phyloP scores from a whole-genome alignment of 345 rosid genomes.

The Moricandia arvensis region DNA sequence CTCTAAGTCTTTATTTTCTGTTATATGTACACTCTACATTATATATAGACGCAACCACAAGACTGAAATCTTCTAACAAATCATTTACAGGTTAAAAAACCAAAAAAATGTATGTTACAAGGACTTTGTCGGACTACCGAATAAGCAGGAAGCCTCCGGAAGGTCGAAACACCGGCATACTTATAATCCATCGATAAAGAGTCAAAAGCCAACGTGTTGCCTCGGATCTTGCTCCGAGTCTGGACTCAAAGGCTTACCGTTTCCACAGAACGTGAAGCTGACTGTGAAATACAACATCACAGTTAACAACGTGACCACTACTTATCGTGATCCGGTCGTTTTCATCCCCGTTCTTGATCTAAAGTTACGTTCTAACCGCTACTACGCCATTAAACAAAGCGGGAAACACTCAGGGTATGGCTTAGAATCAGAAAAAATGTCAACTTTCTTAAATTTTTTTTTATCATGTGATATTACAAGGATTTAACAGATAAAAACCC shows the following conservation, averaged over 20 bases:
- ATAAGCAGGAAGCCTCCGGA: conserved; percentile 38
- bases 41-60: background rate
- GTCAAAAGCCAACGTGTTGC: conserved; percentile 45
- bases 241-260: conserved; percentile 24
- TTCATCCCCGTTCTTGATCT: conserved; percentile 52
- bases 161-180: conserved; percentile 53
- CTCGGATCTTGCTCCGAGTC: conserved; percentile 39
- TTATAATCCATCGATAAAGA: conserved; percentile 61
- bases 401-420: conserved; percentile 31
- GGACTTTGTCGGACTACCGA: conserved; percentile 44
- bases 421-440: background rate
- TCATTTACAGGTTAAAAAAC: background rate
- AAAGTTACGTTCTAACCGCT: conserved; percentile 46
- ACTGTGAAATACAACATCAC: conserved; percentile 3
- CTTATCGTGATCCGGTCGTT: conserved; percentile 25
- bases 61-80: background rate
- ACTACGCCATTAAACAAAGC: conserved; percentile 25
- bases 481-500: no score
- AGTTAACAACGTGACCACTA: background rate
- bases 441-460: background rate
- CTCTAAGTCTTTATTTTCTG: background rate
- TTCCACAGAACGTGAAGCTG: conserved; percentile 25
- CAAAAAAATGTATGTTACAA: conserved; percentile 37
- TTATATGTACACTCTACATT: background rate
- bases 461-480: background rate